These are phyloP conservation scores for Nicotiana attenuata DNA, from an alignment of 257 asterid genomes.

Conservation along the genomic window DNA sequence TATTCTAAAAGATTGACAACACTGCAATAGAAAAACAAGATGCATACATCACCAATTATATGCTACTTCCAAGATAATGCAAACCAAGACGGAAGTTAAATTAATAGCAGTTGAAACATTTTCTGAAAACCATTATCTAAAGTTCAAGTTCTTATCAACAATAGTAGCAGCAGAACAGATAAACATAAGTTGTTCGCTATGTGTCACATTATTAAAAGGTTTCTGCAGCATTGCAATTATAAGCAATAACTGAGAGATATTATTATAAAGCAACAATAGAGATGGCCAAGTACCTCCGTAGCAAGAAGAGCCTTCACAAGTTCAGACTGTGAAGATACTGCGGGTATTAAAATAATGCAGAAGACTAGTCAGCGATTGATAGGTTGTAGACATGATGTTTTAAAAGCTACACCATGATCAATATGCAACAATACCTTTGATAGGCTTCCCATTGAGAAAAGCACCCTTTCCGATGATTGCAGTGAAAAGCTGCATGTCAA, in stretches of 20 bases:
- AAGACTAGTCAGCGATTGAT: background rate
- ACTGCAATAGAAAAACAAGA: background rate
- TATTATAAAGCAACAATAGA: background rate
- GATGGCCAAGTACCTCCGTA: constrained; percentile 54
- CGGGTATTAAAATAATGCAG: constrained; percentile 16
- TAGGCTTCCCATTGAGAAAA: constrained; percentile 65
- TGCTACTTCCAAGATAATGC: background rate
- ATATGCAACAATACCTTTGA: constrained; percentile 41
- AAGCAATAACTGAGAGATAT: background rate
- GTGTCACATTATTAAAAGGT: background rate
- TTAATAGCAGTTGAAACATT: background rate
- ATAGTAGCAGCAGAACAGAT: background rate
- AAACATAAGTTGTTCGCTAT: background rate
- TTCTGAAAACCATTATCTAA: background rate
- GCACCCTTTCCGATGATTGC: constrained; percentile 72
- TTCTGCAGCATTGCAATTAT: background rate
- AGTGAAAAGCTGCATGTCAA: constrained; percentile 61
- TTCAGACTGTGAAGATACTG: constrained; percentile 81
- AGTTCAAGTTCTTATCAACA: background rate
- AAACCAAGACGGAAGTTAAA: background rate
- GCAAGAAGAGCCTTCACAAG: constrained; percentile 80
- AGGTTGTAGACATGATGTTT: background rate
- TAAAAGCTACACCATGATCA: background rate
- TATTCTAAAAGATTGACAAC: background rate
- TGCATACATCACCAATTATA: background rate